Evolutionary conservation across 805 yeast genomes (phyloP), one percentile per base, ranked within the genome.

Genomic region (Cephaloascus albidus): DNA sequence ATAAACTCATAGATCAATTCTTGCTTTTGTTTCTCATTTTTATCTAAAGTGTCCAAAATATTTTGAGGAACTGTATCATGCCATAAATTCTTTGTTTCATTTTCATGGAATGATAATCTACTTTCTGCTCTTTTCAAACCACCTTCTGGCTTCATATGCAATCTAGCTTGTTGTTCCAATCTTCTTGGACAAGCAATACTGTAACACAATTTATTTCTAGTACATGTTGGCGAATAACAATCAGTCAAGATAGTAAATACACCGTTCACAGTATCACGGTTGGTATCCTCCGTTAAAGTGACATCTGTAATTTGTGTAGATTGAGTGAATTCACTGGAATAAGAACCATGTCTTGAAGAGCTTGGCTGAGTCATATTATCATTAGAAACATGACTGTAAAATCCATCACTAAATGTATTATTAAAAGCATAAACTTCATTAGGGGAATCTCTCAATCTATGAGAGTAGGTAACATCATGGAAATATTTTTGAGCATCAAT

Each of bases 141-240:
- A 35, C 95, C 93, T 51, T 84, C 83, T 2, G 93, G 86, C 55
- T 85, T 85, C 77, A 86, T 72, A 50, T 89, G 88, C 38, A 86
- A 71, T 43, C 97, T 71, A 3, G 96, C 95, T 55, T 90, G 97
- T 59, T 93, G 97, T 60, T 90, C 97, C 37, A 93, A 66, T 45
- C 97, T 74, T 48, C 96, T 74, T 14, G 98, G 98, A 62, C 98
- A 93, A 10, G 96, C 94, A 49, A 93, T 89, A 34, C 95, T 85
- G 60, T 93, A 93, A 61, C 98, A 93, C 32, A 90, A 65, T 27
- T 76, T 69, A 51, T 86, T 94, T 38, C 94, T 69, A 4, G 96
- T 81, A 61, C 98, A 93, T 0, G 98, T 93, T 27, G 98, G 96
- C 0, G 97, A 88, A 54, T 93, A 93, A 61, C 98, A 93, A 53